Conservation (phyloP, 1,284 basidiomycete genomes). For the Microbotryum violaceum region DNA sequence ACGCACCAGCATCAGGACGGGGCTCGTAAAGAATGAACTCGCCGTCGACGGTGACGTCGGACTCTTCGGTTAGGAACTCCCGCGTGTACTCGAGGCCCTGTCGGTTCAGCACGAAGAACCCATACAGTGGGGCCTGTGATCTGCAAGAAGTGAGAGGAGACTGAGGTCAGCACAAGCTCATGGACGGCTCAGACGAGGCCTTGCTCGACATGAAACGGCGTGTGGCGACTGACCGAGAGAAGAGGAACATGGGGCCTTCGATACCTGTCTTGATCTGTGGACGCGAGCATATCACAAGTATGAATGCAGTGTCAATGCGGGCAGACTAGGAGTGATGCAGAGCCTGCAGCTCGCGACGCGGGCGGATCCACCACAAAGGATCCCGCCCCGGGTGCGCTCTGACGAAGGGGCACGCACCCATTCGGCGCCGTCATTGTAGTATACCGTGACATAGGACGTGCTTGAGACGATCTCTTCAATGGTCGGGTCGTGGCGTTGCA, state of each 20-base stretch:
- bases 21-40: conserved; percentile 66
- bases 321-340: not conserved
- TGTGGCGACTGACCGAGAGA: conserved; percentile 58
- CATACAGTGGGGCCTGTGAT: conserved; percentile 55
- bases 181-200: too few relatives aligned
- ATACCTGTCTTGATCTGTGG: conserved; percentile 65
- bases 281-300: not conserved
- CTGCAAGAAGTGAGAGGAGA: not conserved
- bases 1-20: conserved; percentile 40
- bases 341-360: not conserved
- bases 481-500: conserved; percentile 68
- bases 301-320: not conserved
- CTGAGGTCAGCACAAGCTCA: not conserved
- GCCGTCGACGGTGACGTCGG: conserved; percentile 56
- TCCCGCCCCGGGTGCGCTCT: not conserved
- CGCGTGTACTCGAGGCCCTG: conserved; percentile 76
- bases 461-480: conserved; percentile 73
- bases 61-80: conserved; percentile 67
- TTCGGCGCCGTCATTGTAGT: conserved; percentile 37
- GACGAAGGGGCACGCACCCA: conserved; percentile 33
- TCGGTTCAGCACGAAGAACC: conserved; percentile 78
- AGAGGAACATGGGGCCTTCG: conserved; percentile 83
- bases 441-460: conserved; percentile 62
- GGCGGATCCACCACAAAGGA: not conserved
- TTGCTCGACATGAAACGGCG: too few relatives aligned